phyloP scores from a whole-genome alignment of 169 alveolate species.

The Plasmodium gallinaceum region DNA sequence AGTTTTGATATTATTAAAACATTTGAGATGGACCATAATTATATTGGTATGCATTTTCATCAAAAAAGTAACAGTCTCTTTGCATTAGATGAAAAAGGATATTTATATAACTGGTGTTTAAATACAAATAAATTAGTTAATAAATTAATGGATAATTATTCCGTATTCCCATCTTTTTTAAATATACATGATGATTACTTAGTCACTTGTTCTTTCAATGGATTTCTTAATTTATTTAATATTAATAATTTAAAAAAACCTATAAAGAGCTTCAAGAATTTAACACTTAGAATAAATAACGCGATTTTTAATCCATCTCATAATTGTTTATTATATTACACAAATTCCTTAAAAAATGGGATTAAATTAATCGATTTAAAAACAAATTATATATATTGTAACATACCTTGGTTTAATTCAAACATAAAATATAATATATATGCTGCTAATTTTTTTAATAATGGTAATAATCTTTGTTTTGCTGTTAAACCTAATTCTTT shows the following conservation, averaged over 20 bases:
- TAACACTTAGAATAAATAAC: conserved; percentile 32
- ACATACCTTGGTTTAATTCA: conserved; percentile 56
- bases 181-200: conserved; percentile 36
- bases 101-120: conserved; percentile 75
- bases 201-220: conserved; percentile 48
- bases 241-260: conserved; percentile 48
- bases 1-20: conserved; percentile 37
- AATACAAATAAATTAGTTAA: conserved; percentile 50
- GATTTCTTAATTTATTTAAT: conserved; percentile 63
- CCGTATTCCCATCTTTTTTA: conserved; percentile 65
- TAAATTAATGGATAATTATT: conserved; percentile 58
- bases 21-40: conserved; percentile 42
- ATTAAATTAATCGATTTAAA: conserved; percentile 32
- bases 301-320: conserved; percentile 39
- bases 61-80: conserved; percentile 48
- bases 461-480: conserved; percentile 62
- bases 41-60: conserved; percentile 74
- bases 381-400: conserved; percentile 67
- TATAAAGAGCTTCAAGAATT: conserved; percentile 57
- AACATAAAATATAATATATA: conserved; percentile 4
- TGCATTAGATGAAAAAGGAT: conserved; percentile 66
- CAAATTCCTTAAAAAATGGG: conserved; percentile 46
- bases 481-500: conserved; percentile 38
- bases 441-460: conserved; percentile 73
- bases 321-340: conserved; percentile 47